Conservation (phyloP, 1,284 basidiomycete species). For the Sanghuangporus sanghuang region DNA sequence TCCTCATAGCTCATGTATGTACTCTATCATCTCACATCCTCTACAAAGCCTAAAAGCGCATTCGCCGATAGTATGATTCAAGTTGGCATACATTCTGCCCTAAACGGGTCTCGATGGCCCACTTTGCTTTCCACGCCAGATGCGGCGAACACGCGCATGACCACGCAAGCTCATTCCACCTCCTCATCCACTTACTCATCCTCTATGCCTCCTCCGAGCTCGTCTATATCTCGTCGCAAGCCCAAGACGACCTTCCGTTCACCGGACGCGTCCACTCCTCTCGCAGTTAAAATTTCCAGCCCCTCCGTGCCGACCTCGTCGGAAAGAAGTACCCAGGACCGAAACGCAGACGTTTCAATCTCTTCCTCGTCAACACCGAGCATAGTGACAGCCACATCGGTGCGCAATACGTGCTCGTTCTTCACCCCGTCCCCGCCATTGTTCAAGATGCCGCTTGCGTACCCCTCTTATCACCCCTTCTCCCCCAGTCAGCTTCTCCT, state of each 20-base stretch:
- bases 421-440: conserved; percentile 19
- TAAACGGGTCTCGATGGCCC: conserved; percentile 28
- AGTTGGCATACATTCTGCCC: conserved; percentile 21
- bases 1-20: not conserved
- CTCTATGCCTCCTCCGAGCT: not conserved
- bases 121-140: conserved; percentile 21
- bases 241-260: conserved; percentile 30
- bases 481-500: conserved; percentile 47
- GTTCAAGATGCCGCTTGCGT: conserved; percentile 35
- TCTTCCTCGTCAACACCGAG: conserved; percentile 10
- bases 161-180: conserved; percentile 2
- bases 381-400: not conserved
- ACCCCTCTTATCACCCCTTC: conserved; percentile 67
- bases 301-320: conserved; percentile 6
- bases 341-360: conserved; percentile 1
- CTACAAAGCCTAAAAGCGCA: not conserved
- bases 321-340: not conserved
- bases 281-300: conserved; percentile 21
- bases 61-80: conserved; percentile 6
- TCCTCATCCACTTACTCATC: conserved; percentile 4
- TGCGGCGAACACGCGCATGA: conserved; percentile 15
- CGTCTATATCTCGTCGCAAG: conserved; percentile 27
- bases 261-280: conserved; percentile 23
- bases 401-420: conserved; percentile 11
- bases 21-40: not conserved